Percentiles rank a stretch among this genome's conserved stretches.
phyloP scores from a whole-genome alignment of 768 basidiomycete genomes.

The Boletus edulis region DNA sequence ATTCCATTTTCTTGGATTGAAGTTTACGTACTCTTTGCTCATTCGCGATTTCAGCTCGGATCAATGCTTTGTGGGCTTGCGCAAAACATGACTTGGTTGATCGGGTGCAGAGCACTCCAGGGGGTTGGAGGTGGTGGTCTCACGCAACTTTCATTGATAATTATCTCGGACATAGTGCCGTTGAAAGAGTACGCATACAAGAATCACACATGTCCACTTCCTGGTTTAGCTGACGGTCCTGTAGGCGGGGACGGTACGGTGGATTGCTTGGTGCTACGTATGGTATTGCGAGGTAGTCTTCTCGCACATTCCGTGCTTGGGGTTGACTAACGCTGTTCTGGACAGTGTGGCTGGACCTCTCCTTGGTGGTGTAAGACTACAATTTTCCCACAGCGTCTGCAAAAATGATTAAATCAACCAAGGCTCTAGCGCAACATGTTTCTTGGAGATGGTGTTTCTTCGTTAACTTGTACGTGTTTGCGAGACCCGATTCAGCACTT shows the following conservation, averaged over 20 bases:
- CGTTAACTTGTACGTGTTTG: conserved; percentile 57
- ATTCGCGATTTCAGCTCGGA: conserved; percentile 51
- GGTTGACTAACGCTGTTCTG: background rate
- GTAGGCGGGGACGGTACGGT: conserved; percentile 73
- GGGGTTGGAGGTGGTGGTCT: conserved; percentile 82
- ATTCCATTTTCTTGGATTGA: conserved; percentile 12
- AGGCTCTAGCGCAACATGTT: conserved; percentile 71
- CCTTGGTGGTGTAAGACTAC: conserved; percentile 66
- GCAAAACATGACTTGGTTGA: conserved; percentile 74
- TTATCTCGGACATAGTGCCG: conserved; percentile 80
- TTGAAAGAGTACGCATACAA: conserved; percentile 58
- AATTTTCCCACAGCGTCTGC: background rate
- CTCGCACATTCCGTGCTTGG: background rate
- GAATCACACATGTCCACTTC: background rate
- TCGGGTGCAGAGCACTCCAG: conserved; percentile 74
- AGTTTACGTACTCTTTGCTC: background rate
- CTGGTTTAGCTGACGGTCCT: background rate
- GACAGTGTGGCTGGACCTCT: conserved; percentile 70
- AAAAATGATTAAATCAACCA: background rate
- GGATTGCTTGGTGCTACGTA: conserved; percentile 78
- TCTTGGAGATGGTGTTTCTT: conserved; percentile 86
- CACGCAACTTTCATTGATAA: conserved; percentile 72
- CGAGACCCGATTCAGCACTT: background rate
- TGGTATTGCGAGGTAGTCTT: conserved; percentile 55
- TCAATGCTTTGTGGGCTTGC: conserved; percentile 82